Evolutionary conservation across 495 filamentous ascomycete species (phyloP).

Genomic region (Glarea lozoyensis): DNA sequence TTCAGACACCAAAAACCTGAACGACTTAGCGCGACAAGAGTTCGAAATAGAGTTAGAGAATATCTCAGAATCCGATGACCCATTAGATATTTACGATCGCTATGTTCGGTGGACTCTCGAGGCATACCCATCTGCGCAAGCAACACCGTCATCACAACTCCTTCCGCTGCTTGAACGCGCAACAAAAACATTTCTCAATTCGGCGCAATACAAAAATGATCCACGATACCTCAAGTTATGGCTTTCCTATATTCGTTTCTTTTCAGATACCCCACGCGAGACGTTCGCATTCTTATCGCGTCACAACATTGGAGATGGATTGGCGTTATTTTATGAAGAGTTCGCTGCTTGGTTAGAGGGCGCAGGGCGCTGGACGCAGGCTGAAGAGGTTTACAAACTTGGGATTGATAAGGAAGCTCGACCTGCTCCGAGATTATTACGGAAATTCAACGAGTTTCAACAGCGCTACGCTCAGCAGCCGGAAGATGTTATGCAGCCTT

Average conservation of each 20-base stretch:
- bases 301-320: conserved; percentile 73
- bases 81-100: conserved; percentile 89
- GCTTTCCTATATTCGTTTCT: conserved; percentile 88
- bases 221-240: conserved; percentile 86
- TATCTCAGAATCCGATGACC: conserved; percentile 84
- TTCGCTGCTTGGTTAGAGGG: conserved; percentile 88
- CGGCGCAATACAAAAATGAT: conserved; percentile 86
- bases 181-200: conserved; percentile 78
- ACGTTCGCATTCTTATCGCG: conserved; percentile 86
- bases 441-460: conserved; percentile 89
- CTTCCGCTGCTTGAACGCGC: conserved; percentile 86
- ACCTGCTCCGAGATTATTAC: conserved; percentile 66
- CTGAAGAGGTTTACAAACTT: conserved; percentile 83
- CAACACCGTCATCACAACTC: conserved; percentile 80
- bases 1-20: conserved; percentile 62
- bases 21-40: conserved; percentile 69
- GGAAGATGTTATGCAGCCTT: conserved; percentile 53
- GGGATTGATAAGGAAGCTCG: conserved; percentile 84
- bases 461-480: conserved; percentile 57
- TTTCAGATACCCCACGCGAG: conserved; percentile 86
- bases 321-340: conserved; percentile 96
- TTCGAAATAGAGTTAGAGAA: conserved; percentile 75
- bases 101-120: conserved; percentile 96
- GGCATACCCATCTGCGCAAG: conserved; percentile 88
- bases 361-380: conserved; percentile 79